These are phyloP conservation scores for Dicorynia guianensis DNA, from an alignment of 306 rosid species.

Conservation along the genomic window DNA sequence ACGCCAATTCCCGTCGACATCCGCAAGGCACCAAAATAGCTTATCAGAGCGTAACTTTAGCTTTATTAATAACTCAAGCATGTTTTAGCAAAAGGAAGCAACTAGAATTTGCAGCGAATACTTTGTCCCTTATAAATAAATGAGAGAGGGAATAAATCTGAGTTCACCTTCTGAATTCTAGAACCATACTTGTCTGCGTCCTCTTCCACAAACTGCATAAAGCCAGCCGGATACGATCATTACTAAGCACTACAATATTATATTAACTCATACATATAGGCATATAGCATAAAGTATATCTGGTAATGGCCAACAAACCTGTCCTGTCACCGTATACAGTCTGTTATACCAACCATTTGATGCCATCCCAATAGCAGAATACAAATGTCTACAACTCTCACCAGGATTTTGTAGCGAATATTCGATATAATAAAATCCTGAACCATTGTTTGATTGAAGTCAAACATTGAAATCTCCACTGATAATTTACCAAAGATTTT, in stretches of 20 bases:
- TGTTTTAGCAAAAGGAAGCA: not conserved
- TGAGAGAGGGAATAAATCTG: not conserved
- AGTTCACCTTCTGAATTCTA: slow-evolving; percentile 65
- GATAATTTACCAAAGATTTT: not conserved
- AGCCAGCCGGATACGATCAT: slow-evolving; percentile 1
- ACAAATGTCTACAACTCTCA: slow-evolving; percentile 72
- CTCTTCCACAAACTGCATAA: slow-evolving; percentile 72
- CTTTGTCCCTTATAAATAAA: too few relatives aligned
- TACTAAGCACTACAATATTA: not conserved
- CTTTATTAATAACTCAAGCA: slow-evolving; percentile 8
- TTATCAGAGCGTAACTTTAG: slow-evolving; percentile 17
- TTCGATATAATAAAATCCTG: slow-evolving; percentile 87
- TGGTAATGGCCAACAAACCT: slow-evolving; percentile 54
- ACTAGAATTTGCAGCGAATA: too few relatives aligned
- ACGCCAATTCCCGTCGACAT: too few relatives aligned
- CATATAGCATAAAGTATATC: not conserved
- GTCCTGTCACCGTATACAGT: slow-evolving; percentile 90
- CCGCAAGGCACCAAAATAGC: not conserved
- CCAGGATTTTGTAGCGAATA: slow-evolving; percentile 82
- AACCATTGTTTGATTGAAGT: slow-evolving; percentile 20
- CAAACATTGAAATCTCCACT: not conserved
- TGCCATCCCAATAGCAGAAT: slow-evolving; percentile 90
- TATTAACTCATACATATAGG: not conserved
- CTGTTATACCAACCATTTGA: slow-evolving; percentile 90
- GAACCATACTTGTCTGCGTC: slow-evolving; percentile 70